phyloP scores from a whole-genome alignment of 2,329 filamentous ascomycete genomes.

The Blastomyces emzantsi region DNA sequence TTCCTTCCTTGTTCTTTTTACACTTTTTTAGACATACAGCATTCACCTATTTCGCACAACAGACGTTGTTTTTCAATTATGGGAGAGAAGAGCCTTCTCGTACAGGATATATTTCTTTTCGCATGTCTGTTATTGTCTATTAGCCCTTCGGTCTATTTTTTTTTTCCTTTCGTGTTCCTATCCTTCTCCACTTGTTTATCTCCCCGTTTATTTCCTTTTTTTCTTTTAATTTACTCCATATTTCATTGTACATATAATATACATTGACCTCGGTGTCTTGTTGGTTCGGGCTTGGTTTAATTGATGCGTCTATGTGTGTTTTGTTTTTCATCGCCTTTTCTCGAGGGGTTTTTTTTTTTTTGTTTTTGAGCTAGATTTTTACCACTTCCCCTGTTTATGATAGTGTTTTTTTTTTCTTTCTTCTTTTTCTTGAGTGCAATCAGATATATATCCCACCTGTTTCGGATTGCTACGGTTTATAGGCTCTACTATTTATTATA shows the following conservation, averaged over 20 bases:
- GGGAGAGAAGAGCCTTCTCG: constrained; percentile 8
- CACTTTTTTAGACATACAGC: constrained; percentile 15
- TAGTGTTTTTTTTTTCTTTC: not conserved
- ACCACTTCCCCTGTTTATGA: not conserved
- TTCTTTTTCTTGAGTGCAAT: not conserved
- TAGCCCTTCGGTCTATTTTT: not conserved
- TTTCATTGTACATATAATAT: constrained; percentile 6
- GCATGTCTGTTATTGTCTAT: constrained; percentile 12
- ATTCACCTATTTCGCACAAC: constrained; percentile 19
- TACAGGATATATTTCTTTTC: constrained; percentile 15
- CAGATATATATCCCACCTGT: not conserved
- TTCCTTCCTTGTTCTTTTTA: not conserved
- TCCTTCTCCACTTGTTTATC: constrained; percentile 17
- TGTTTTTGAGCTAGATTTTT: not conserved
- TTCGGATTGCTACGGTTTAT: not conserved
- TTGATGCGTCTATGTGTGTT: not conserved
- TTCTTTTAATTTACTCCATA: constrained; percentile 12
- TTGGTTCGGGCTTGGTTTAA: constrained; percentile 7
- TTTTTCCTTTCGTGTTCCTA: constrained; percentile 3
- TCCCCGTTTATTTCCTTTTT: constrained; percentile 11
- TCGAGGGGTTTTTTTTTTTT: not conserved
- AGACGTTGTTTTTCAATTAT: not conserved
- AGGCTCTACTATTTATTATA: not conserved
- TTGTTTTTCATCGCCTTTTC: not conserved
- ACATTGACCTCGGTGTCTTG: constrained; percentile 3